Evolutionary conservation across 2,329 filamentous ascomycete genomes (phyloP).

Genomic region (Canariomyces notabilis): DNA sequence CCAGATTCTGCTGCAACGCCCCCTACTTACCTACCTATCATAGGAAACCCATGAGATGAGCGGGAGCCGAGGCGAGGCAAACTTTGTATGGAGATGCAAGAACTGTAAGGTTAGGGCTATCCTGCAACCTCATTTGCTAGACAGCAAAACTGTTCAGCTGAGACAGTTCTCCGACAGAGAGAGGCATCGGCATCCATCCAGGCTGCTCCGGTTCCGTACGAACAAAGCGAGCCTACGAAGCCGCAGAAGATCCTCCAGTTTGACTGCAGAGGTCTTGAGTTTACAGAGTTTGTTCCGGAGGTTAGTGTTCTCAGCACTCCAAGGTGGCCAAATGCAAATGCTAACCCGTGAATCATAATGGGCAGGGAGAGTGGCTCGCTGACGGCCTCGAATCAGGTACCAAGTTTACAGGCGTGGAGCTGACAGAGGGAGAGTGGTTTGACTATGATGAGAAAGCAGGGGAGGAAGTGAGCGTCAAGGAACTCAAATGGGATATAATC

Average conservation of each 20-base stretch:
- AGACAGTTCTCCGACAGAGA: slow-evolving; percentile 55
- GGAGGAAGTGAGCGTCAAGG: slow-evolving; percentile 89
- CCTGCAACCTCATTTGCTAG: too few species aligned
- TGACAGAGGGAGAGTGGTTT: slow-evolving; percentile 91
- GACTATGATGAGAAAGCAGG: slow-evolving; percentile 94
- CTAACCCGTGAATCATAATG: slow-evolving; percentile 1
- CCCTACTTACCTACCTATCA: neutral
- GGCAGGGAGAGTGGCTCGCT: slow-evolving; percentile 81
- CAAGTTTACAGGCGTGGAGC: slow-evolving; percentile 75
- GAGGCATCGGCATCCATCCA: slow-evolving; percentile 84
- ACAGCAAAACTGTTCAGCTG: too few species aligned
- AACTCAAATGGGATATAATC: slow-evolving; percentile 79
- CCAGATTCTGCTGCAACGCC: neutral
- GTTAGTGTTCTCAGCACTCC: too few species aligned
- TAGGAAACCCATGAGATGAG: slow-evolving; percentile 88
- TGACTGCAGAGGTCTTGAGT: slow-evolving; percentile 91
- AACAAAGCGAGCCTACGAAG: slow-evolving; percentile 66
- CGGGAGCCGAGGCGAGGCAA: slow-evolving; percentile 89
- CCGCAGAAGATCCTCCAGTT: slow-evolving; percentile 78
- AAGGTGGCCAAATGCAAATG: neutral
- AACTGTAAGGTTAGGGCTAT: slow-evolving; percentile 93
- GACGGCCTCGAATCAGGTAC: slow-evolving; percentile 75
- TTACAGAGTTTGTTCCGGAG: slow-evolving; percentile 84
- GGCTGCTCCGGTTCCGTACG: slow-evolving; percentile 65
- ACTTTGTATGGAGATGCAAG: slow-evolving; percentile 99